Conservation (phyloP, 2,329 filamentous ascomycete genomes). For the Thermothelomyces thermophilus region DNA sequence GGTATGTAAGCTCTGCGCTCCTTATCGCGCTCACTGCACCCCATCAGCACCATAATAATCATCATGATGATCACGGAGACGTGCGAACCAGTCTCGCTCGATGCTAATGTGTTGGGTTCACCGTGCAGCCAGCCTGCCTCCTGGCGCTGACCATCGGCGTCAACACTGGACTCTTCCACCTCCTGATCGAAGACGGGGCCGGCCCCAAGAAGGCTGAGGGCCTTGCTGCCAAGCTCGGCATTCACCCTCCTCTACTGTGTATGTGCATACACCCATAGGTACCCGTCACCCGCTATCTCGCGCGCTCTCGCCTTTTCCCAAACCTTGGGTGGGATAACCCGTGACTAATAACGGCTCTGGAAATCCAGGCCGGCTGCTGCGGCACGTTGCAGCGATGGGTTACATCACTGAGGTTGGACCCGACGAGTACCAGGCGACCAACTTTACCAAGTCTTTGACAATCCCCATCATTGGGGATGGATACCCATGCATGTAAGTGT, state of each 20-base stretch:
- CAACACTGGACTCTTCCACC: constrained; percentile 32
- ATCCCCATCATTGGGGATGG: constrained; percentile 31
- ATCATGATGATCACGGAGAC: too few relatives aligned
- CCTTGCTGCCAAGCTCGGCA: constrained; percentile 26
- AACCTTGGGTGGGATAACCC: too few relatives aligned
- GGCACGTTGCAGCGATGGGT: constrained; percentile 35
- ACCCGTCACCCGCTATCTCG: too few relatives aligned
- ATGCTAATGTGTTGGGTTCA: neutral
- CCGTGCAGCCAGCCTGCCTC: neutral
- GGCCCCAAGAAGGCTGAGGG: constrained; percentile 29
- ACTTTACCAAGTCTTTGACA: constrained; percentile 32
- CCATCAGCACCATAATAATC: too few relatives aligned
- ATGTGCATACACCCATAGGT: neutral
- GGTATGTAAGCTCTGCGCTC: neutral
- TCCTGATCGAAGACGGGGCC: constrained; percentile 29
- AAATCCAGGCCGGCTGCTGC: constrained; percentile 28
- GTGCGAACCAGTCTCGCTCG: too few relatives aligned
- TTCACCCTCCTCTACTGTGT: constrained; percentile 28
- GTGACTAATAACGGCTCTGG: neutral
- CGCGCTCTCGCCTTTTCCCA: too few relatives aligned
- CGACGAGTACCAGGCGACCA: constrained; percentile 34
- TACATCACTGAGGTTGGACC: constrained; percentile 32
- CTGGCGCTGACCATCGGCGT: constrained; percentile 24
- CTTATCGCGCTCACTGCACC: too few relatives aligned
- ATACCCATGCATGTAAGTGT: constrained; percentile 25